Evolutionary conservation across 2,329 filamentous ascomycete genomes (phyloP).

Genomic region (Westerdykella sp.): DNA sequence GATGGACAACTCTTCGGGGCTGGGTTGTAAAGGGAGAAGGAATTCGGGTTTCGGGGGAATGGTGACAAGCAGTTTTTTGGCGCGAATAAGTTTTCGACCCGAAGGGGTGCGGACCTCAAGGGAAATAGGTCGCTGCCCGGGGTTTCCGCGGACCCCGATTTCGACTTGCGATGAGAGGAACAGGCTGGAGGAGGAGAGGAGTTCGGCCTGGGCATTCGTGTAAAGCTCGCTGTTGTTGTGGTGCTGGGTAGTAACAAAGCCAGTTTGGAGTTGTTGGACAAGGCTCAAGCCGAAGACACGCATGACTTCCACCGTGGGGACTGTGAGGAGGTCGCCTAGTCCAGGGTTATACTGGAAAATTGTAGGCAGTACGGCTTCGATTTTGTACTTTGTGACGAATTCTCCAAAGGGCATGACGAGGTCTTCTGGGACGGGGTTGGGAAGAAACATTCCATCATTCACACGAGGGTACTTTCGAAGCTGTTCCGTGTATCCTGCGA

Average conservation of each 20-base stretch:
- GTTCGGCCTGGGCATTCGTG: constrained; percentile 6
- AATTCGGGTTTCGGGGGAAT: constrained; percentile 37
- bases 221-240: constrained; percentile 23
- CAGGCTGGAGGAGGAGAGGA: constrained; percentile 5
- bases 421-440: constrained; percentile 42
- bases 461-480: constrained; percentile 18
- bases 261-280: constrained; percentile 8
- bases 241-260: constrained; percentile 8
- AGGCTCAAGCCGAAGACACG: constrained; percentile 23
- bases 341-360: constrained; percentile 42
- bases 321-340: constrained; percentile 40
- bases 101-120: constrained; percentile 12
- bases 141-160: not conserved
- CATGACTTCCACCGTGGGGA: constrained; percentile 44
- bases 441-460: constrained; percentile 40
- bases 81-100: constrained; percentile 25
- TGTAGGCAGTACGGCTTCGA: constrained; percentile 38
- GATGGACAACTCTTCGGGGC: constrained; percentile 25
- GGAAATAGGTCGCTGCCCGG: constrained; percentile 2
- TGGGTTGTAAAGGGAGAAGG: constrained; percentile 36
- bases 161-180: constrained; percentile 9
- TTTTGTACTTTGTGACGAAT: constrained; percentile 46
- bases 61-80: constrained; percentile 40
- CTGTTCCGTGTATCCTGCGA: constrained; percentile 16
- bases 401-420: constrained; percentile 46